A percentile compares a stretch with the other conserved stretches of the same genome.
phyloP scores from a whole-genome alignment of 176 grass and related monocot species.

The Poa annua region DNA sequence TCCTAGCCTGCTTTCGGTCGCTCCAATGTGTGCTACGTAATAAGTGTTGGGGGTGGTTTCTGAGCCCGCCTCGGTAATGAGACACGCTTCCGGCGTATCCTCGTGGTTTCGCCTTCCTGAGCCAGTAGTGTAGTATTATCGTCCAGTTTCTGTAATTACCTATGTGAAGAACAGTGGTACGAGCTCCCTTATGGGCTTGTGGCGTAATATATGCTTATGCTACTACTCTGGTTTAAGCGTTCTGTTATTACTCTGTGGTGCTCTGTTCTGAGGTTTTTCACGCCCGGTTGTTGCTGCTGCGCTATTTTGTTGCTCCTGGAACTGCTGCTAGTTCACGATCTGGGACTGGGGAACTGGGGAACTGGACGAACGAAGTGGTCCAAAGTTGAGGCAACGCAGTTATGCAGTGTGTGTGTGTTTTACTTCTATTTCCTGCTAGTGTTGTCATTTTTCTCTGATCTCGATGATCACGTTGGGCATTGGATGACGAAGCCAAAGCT shows the following conservation, averaged over 20 bases:
- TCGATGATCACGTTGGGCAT: background rate
- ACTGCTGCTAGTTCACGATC: background rate
- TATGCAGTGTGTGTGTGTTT: background rate
- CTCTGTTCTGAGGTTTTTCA: background rate
- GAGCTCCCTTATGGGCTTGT: conserved; percentile 1
- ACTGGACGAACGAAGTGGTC: background rate
- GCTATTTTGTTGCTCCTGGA: background rate
- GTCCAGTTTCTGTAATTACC: conserved; percentile 34
- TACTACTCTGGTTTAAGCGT: background rate
- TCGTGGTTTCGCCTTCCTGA: conserved; percentile 23
- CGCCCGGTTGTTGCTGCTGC: background rate
- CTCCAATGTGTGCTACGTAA: background rate
- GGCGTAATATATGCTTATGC: background rate
- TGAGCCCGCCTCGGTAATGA: conserved; percentile 4
- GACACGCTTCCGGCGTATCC: conserved; percentile 11
- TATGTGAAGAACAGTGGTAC: background rate
- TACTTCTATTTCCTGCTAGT: background rate
- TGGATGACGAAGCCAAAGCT: too few relatives aligned
- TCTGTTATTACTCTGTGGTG: background rate
- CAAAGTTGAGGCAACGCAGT: background rate
- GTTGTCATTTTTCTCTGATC: background rate
- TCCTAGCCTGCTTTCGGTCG: background rate
- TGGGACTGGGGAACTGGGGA: too few relatives aligned
- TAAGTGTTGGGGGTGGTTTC: background rate
- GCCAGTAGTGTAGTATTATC: conserved; percentile 28